Base-by-base conservation (phyloP, 129 eudicot species). In the Artemisia annua region DNA sequence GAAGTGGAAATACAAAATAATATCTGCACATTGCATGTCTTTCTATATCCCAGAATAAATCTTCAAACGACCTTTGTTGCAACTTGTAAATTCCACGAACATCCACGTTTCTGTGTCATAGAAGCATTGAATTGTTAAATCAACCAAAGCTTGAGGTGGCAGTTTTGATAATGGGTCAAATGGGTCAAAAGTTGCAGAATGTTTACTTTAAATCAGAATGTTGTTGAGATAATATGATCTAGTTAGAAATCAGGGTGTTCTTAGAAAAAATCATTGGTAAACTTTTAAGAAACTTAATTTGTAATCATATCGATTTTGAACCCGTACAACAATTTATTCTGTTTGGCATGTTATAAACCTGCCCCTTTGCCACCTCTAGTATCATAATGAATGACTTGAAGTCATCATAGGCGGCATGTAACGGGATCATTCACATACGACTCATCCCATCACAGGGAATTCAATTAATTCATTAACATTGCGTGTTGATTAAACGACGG, bases 71-170 rank as follows among this genome's bases (percentile, higher is more conserved):
- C 70, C 64, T 61, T 48, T 4, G 11, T 22, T 32, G 71, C 51
- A 63, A 60, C 32, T n/a, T 73, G 71, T 35, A 63, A 60, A 49
- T 18, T 73, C 78, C 76, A 15, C 67, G 68, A n/a, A 84, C 63
- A 9, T 59, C 46, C 48, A 61, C 30, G 79, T 84, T 71, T 86
- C 89, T 82, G 77, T 48, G 50, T n/a, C 39, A 30, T 61, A 16
- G 17, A 16, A 20, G 3, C 71, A 48, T 57, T 8, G 11, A 56
- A 71, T 19, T 57, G 19, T 35, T 71, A 5, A 19, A 32, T 11
- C 2, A 17, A 71, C 58, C 2, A 71, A 50, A 68, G 61, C 46
- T 68, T 51, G 28, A 51, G n/a, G n/a, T n/a, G n/a, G n/a, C 46
- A 39, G 8, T 6, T 39, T 39, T 5, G 46, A 39, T 7, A 39